Evolutionary conservation across 192 early-diverging fungal genomes (phyloP).

Genomic region (Mortierella alpina): DNA sequence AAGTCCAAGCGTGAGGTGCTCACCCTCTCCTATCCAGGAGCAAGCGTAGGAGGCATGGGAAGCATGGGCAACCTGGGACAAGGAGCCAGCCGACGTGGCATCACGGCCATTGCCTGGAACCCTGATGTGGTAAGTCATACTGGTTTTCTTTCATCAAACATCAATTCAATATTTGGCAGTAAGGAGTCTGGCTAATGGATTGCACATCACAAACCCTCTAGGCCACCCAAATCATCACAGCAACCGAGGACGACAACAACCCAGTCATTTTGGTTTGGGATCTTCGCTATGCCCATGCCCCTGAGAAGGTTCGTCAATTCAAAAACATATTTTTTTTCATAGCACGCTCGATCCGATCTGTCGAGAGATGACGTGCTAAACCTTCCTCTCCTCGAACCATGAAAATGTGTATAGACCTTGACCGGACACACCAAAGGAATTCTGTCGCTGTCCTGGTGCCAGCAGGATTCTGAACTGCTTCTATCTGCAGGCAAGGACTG

Average conservation of each 20-base stretch:
- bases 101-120: constrained; percentile 91
- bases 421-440: constrained; percentile 92
- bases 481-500: constrained; percentile 97
- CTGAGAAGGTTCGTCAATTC: constrained; percentile 67
- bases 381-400: constrained; percentile 3
- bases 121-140: constrained; percentile 75
- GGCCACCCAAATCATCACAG: constrained; percentile 94
- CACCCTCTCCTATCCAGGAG: constrained; percentile 68
- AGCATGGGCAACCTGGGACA: constrained; percentile 52
- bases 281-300: constrained; percentile 93
- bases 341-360: background rate
- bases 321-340: background rate
- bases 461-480: constrained; percentile 91
- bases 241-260: constrained; percentile 91
- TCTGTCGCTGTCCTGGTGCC: constrained; percentile 94
- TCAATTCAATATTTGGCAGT: background rate
- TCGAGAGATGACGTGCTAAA: too few relatives aligned
- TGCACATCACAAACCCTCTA: constrained; percentile 23
- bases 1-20: constrained; percentile 88
- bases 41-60: constrained; percentile 57
- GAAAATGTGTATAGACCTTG: constrained; percentile 60
- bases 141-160: background rate
- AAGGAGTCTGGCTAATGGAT: background rate
- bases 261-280: constrained; percentile 95
- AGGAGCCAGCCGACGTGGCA: constrained; percentile 73